Evolutionary conservation across 2,329 filamentous ascomycete genomes (phyloP), one percentile per base, ranked within the genome.

Genomic region (Gaeumannomyces tritici): DNA sequence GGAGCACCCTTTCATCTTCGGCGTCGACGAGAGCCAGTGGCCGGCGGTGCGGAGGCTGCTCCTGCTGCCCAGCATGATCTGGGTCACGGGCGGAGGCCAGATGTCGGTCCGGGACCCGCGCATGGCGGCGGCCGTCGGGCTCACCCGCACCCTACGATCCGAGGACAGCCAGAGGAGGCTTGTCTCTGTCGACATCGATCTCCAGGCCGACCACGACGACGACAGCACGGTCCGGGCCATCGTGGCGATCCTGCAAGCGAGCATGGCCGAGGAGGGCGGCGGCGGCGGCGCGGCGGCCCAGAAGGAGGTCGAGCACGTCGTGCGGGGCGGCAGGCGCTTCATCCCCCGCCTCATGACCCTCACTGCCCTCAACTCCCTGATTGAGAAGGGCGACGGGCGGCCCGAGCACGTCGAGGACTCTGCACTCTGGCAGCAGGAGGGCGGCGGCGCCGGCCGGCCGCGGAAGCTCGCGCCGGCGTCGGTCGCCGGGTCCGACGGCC

Each of bases 91-190:
- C 0, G 76, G 76, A 4, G 78, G 76, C 1, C 75, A 78, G 33
- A 74, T 65, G 68, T 71, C 71, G 64, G 56, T 70, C 68, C 18
- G 59, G 35, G 54, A 72, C 21, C 78, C 80, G 0, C 67, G 68
- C 28, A 70, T 72, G 15, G 72, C 79, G 2, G 72, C 76, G 0
- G 73, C 81, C 26, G 68, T 79, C n/a, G 80, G 76, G 1, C 68
- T 83, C 21, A 74, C 78, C 1, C 73, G 81, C 26, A 79, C 79
- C 0, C 69, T 83, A 11, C 74, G 78, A 58, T 83, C 81, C 0
- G 81, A 83, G 58, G 76, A 81, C 63, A 71, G 75, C 0, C 71
- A 74, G 24, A 80, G 75, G 66, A 69, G 65, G 0, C 71, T 82
- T 21, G 69, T 76, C 13, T 77, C 75, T 0, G 69, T 83, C n/a